These are phyloP conservation scores for Tylopilus plumbeoviolaceoides DNA, from an alignment of 768 basidiomycete genomes.

Conservation along the genomic window DNA sequence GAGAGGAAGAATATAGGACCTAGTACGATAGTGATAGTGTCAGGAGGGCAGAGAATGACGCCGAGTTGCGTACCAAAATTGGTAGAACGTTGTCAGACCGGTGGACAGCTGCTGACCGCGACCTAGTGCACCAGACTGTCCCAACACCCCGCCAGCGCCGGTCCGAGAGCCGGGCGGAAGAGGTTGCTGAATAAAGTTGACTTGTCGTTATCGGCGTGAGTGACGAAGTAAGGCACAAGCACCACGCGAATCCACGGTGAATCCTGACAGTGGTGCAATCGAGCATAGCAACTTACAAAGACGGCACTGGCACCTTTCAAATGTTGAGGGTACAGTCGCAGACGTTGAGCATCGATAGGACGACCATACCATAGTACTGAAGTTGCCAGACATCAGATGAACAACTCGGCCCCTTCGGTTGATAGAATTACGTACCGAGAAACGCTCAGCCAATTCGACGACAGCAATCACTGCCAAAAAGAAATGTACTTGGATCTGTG, in stretches of 20 bases:
- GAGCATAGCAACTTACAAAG: conserved; percentile 28
- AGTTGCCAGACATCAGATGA: background rate
- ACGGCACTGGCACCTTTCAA: conserved; percentile 38
- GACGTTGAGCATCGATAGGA: conserved; percentile 1
- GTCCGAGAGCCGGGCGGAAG: conserved; percentile 64
- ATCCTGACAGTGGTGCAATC: no score
- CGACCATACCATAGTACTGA: conserved; percentile 43
- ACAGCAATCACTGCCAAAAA: conserved; percentile 51
- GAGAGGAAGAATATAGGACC: conserved; percentile 65
- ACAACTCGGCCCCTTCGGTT: no score
- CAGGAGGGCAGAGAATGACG: background rate
- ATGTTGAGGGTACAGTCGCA: background rate
- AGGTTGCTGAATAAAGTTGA: conserved; percentile 72
- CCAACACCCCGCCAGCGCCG: conserved; percentile 50
- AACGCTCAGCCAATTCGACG: conserved; percentile 69
- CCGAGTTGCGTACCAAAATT: conserved; percentile 50
- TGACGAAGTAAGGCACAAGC: background rate
- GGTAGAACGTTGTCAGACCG: conserved; percentile 67
- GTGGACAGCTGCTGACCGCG: conserved; percentile 68
- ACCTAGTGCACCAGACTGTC: conserved; percentile 66
- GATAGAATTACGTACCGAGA: conserved; percentile 45
- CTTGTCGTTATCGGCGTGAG: conserved; percentile 32
- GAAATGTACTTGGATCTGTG: no score
- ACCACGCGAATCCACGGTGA: background rate
- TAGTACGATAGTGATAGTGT: conserved; percentile 25